Evolutionary conservation across 116 monocot genomes (phyloP).

Genomic region (Posidonia oceanica): DNA sequence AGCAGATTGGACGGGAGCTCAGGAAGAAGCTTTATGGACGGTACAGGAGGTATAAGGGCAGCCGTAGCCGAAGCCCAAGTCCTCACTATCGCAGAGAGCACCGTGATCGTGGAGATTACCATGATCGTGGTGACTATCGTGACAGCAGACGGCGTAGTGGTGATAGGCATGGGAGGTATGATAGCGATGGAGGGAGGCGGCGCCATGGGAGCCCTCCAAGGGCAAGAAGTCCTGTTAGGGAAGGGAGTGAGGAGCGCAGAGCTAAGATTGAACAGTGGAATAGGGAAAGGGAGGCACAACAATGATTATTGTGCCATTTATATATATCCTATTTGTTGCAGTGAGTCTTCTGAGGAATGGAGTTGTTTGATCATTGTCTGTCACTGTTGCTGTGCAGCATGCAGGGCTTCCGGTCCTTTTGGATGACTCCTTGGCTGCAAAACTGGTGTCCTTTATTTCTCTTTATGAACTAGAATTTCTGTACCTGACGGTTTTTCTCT

Average conservation of each 20-base stretch:
- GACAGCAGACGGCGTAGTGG: conserved; percentile 31
- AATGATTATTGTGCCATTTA: neutral
- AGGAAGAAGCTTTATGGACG: conserved; percentile 58
- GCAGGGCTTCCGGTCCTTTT: neutral
- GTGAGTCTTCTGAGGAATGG: neutral
- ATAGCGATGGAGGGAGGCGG: conserved; percentile 26
- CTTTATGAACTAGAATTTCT: neutral
- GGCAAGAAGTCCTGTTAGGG: conserved; percentile 48
- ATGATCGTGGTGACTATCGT: conserved; percentile 13
- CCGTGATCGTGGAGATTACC: conserved; percentile 17
- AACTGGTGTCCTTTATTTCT: conserved; percentile 2
- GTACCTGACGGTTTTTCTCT: conserved; percentile 9
- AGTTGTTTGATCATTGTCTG: conserved; percentile 1
- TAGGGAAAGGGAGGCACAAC: conserved; percentile 49
- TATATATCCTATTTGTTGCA: neutral
- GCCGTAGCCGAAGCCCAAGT: conserved; percentile 49
- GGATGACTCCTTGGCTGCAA: neutral
- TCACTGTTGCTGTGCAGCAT: neutral
- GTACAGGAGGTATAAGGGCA: conserved; percentile 18
- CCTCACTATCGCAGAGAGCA: conserved; percentile 20
- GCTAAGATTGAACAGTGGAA: conserved; percentile 95
- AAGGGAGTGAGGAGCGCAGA: conserved; percentile 82
- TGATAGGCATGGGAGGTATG: conserved; percentile 42
- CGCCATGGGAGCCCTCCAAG: conserved; percentile 27
- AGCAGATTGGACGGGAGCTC: conserved; percentile 70